Percentiles rank a stretch among this genome's conserved stretches.
Conservation (phyloP, 257 asterid genomes). For the Misopates orontium region DNA sequence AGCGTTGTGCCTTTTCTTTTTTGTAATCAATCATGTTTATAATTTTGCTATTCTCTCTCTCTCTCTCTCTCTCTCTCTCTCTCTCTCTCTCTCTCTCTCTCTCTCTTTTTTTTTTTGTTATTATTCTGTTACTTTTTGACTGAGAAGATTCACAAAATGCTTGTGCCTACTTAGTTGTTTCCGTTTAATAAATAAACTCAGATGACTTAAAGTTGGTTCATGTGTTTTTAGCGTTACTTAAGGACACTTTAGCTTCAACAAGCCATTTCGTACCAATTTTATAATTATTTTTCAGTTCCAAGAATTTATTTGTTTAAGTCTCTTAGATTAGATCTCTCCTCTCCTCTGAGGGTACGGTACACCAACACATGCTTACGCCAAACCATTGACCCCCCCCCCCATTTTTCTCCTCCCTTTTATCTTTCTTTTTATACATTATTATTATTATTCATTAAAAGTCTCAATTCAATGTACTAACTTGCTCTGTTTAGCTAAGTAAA, state of each 20-base stretch:
- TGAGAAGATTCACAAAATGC: slow-evolving; percentile 28
- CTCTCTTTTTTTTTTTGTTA: slow-evolving; percentile 4
- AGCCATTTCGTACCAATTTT: slow-evolving; percentile 25
- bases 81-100: too few relatives aligned
- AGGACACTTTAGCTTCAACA: slow-evolving; percentile 47
- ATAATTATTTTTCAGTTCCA: slow-evolving; percentile 34
- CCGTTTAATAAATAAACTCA: slow-evolving; percentile 34
- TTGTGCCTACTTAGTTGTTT: slow-evolving; percentile 13
- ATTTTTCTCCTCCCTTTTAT: slow-evolving; percentile 13
- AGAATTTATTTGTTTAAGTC: slow-evolving; percentile 37
- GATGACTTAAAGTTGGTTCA: slow-evolving; percentile 45
- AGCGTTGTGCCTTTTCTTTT: slow-evolving; percentile 41
- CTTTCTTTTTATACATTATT: slow-evolving; percentile 21
- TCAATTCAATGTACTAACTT: too few relatives aligned
- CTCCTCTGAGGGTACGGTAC: too few relatives aligned
- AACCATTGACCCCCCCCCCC: slow-evolving; percentile 42
- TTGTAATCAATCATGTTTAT: slow-evolving; percentile 41
- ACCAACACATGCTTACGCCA: slow-evolving; percentile 57
- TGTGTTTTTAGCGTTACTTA: slow-evolving; percentile 46
- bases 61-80: too few relatives aligned
- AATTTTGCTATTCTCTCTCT: too few relatives aligned
- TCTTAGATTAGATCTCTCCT: slow-evolving; percentile 52
- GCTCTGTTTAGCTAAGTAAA: slow-evolving; percentile 14
- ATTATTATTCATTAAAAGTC: too few relatives aligned
- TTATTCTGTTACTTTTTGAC: slow-evolving; percentile 8